Conservation (phyloP, 129 eudicot genomes). For the Flaveria bidentis region DNA sequence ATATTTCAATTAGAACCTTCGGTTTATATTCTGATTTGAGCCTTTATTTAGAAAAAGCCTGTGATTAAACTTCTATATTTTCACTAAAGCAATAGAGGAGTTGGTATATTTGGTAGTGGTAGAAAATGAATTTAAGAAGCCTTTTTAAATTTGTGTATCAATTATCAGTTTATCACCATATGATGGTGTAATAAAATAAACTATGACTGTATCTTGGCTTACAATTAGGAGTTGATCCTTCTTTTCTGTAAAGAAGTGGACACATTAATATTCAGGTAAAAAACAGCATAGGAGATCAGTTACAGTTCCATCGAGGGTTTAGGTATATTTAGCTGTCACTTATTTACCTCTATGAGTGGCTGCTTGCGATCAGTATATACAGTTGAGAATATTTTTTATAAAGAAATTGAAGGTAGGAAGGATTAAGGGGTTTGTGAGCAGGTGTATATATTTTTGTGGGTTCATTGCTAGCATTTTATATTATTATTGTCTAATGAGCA, state of each 20-base stretch:
- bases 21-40: not conserved
- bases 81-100: slow-evolving; percentile 23
- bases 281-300: not conserved
- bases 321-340: not conserved
- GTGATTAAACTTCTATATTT: not conserved
- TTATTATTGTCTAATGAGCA: not conserved
- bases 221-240: not conserved
- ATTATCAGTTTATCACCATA: not conserved
- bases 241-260: not conserved
- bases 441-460: not conserved
- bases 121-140: not conserved
- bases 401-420: not conserved
- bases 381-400: not conserved
- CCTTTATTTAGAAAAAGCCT: not conserved
- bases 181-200: not conserved
- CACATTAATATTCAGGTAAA: not conserved
- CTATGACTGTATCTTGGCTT: too few species aligned
- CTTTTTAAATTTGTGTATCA: not conserved
- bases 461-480: not conserved
- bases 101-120: not conserved
- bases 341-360: not conserved
- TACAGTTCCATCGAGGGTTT: not conserved
- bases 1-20: not conserved
- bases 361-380: not conserved
- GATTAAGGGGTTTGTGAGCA: not conserved